phyloP scores from a whole-genome alignment of 768 basidiomycete species.

The Tylopilus rubrobrunneus region DNA sequence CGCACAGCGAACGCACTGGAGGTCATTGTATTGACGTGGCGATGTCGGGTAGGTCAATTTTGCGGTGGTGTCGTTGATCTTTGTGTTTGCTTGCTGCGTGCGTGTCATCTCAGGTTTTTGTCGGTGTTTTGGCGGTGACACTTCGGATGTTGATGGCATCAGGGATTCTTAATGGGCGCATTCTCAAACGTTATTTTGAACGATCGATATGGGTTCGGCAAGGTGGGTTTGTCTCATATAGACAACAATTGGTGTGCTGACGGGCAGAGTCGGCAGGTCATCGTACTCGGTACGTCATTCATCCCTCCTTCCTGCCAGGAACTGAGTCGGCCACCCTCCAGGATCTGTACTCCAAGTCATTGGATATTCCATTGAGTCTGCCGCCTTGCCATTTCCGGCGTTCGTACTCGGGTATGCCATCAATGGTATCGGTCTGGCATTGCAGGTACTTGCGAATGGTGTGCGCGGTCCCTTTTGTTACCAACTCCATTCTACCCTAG shows the following conservation, averaged over 20 bases:
- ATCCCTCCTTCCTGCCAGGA: background rate
- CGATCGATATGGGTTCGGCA: constrained; percentile 32
- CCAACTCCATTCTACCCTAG: constrained; percentile 16
- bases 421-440: constrained; percentile 43
- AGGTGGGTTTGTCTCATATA: constrained; percentile 15
- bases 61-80: constrained; percentile 39
- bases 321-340: background rate
- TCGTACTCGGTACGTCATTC: constrained; percentile 23
- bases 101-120: constrained; percentile 7
- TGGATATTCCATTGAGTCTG: constrained; percentile 35
- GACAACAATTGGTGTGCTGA: background rate
- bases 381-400: constrained; percentile 43
- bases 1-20: no score
- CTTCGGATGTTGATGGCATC: background rate
- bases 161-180: constrained; percentile 34
- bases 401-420: constrained; percentile 40
- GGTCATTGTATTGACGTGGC: background rate
- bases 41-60: constrained; percentile 32
- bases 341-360: constrained; percentile 30
- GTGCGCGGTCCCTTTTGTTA: background rate
- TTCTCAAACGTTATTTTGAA: constrained; percentile 29
- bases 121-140: background rate
- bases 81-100: constrained; percentile 39
- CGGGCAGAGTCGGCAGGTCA: constrained; percentile 12
- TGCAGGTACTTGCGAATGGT: constrained; percentile 37